These are phyloP conservation scores for Sarocladiaceae sp. DNA, from an alignment of 2,329 filamentous ascomycete species.

Conservation along the genomic window DNA sequence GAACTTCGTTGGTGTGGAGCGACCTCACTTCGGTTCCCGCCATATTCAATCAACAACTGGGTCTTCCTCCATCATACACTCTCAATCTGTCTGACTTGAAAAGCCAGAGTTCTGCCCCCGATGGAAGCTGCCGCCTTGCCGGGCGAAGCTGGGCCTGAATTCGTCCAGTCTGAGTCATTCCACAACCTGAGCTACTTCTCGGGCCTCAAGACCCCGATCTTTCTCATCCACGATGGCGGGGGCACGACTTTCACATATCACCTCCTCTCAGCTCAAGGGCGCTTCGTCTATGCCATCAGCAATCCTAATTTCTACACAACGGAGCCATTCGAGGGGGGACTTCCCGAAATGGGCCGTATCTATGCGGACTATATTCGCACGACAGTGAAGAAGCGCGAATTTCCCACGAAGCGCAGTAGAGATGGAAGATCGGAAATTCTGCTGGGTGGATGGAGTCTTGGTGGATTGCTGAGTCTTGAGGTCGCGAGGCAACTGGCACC, in stretches of 20 bases:
- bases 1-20: too few relatives aligned
- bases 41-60: too few relatives aligned
- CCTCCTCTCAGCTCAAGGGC: conserved; percentile 43
- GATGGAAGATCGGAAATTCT: conserved; percentile 35
- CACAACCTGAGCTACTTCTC: neutral
- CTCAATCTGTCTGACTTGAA: too few relatives aligned
- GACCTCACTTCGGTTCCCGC: too few relatives aligned
- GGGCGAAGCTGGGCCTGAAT: neutral
- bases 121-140: neutral
- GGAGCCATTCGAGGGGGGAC: conserved; percentile 43
- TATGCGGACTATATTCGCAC: conserved; percentile 44
- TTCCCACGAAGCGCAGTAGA: conserved; percentile 21
- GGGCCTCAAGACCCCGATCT: conserved; percentile 3
- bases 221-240: conserved; percentile 58
- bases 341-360: conserved; percentile 49
- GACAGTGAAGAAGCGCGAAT: conserved; percentile 25
- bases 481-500: conserved; percentile 39
- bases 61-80: too few relatives aligned
- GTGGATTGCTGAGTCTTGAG: conserved; percentile 48
- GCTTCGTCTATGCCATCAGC: conserved; percentile 48
- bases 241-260: conserved; percentile 57
- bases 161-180: neutral
- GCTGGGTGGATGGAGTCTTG: conserved; percentile 53
- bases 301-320: conserved; percentile 49
- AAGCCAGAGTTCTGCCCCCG: neutral